Percentiles rank a stretch among this genome's conserved stretches.
Conservation (phyloP, 163 green algal genomes). For the Chlorella variabilis region DNA sequence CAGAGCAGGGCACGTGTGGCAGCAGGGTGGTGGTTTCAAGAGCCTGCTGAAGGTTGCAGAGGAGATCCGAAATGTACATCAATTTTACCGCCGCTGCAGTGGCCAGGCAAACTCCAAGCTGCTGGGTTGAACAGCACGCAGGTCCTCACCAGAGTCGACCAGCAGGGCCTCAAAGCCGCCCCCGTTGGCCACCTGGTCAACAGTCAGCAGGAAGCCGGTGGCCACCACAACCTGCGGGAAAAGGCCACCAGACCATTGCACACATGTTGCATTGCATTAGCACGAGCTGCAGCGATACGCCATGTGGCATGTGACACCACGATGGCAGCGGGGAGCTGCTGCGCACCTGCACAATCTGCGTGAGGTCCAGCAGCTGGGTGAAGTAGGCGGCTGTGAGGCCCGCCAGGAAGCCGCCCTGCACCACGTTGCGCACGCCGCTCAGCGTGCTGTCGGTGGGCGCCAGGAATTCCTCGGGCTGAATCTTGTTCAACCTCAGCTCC, state of each 20-base stretch:
- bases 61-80: no score
- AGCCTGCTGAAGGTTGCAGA: no score
- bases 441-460: conserved; percentile 74
- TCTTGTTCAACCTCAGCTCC: conserved; percentile 93
- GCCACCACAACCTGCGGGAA: conserved; percentile 44
- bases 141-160: conserved; percentile 70
- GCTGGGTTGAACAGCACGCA: background rate
- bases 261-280: no score
- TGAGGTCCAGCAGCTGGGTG: conserved; percentile 26
- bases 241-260: background rate
- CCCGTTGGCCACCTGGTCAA: conserved; percentile 79
- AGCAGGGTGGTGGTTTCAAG: no score
- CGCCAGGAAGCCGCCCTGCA: conserved; percentile 39
- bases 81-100: no score
- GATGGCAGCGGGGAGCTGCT: no score
- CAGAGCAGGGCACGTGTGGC: no score
- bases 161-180: conserved; percentile 83
- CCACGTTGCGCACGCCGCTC: conserved; percentile 50
- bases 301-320: no score
- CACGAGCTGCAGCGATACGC: no score
- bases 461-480: conserved; percentile 77
- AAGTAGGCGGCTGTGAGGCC: conserved; percentile 62
- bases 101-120: no score
- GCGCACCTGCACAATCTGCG: conserved; percentile 42
- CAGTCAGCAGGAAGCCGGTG: conserved; percentile 56